Conservation (phyloP, 192 early-diverging fungal species). For the Coemansia sp. region DNA sequence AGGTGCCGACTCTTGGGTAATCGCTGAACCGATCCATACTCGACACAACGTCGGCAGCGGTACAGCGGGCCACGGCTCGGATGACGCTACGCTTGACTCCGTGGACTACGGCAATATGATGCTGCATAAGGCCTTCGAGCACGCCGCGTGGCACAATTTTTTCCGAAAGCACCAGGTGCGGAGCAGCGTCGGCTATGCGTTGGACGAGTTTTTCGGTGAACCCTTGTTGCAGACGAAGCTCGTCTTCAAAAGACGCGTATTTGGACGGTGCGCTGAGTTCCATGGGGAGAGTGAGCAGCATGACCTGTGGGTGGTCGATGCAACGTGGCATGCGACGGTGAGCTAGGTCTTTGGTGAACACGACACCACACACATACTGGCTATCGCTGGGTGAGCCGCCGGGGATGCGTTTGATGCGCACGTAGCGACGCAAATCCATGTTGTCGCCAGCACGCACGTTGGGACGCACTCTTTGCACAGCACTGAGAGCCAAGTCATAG, state of each 20-base stretch:
- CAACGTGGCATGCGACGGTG: conserved; percentile 84
- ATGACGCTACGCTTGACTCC: conserved; percentile 88
- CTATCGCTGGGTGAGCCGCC: conserved; percentile 77
- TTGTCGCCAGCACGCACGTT: conserved; percentile 73
- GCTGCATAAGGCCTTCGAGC: conserved; percentile 74
- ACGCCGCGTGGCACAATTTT: conserved; percentile 81
- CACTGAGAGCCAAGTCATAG: conserved; percentile 23
- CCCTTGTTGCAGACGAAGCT: conserved; percentile 79
- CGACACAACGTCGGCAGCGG: conserved; percentile 74
- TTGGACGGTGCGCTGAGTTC: conserved; percentile 76
- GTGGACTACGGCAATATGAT: conserved; percentile 74
- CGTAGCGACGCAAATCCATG: conserved; percentile 84
- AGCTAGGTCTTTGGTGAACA: conserved; percentile 89
- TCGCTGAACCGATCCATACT: conserved; percentile 78
- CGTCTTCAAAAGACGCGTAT: conserved; percentile 75
- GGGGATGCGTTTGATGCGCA: conserved; percentile 94
- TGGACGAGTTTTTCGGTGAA: conserved; percentile 75
- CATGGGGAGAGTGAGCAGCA: conserved; percentile 83
- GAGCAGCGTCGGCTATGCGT: conserved; percentile 72
- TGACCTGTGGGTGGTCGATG: conserved; percentile 68
- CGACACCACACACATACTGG: conserved; percentile 83
- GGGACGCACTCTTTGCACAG: conserved; percentile 37
- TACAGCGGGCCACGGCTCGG: conserved; percentile 80
- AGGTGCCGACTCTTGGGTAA: conserved; percentile 73
- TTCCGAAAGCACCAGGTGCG: conserved; percentile 78